Evolutionary conservation across 2,329 filamentous ascomycete species (phyloP), one percentile per base, ranked within the genome.

Genomic region (Lizonia empirigonia): DNA sequence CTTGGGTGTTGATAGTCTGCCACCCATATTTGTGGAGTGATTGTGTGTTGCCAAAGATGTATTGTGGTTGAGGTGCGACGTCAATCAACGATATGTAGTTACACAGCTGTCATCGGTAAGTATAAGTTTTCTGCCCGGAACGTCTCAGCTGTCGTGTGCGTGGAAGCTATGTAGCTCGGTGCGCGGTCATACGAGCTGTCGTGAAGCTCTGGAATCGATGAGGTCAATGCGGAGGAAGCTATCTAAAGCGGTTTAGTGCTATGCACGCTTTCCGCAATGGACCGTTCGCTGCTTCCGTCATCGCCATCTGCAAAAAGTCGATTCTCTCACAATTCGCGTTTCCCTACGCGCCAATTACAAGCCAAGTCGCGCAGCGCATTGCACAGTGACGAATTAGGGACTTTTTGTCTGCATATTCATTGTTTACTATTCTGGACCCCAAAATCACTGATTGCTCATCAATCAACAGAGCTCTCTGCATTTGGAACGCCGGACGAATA

Each of bases 1-100:
- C 20, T 71, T 70, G 24, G 77, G 77, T 56, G 74, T 72, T 12
- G 76, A 78, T 20, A 80, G 67, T 45, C 78, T 73, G 53, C 74
- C 75, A 33, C 78, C 78, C 78, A 80, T 80, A 41, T 29, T 56
- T 37, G 15, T 13, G 44, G 13, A 33, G 20, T 26, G 3, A 8
- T 29, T 10, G 9, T 22, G 22, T n/a, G 13, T 22, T 32, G 19
- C 10, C 24, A 8, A 2, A 19, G 5, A 10, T n/a, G 33, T 26
- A 12, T 12, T 20, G 15, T 7, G 12, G 26, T 41, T 13, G 27
- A 9, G 29, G 13, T 20, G 12, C 16, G 20, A n/a, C 5, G n/a
- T 37, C 32, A 41, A 37, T 26, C 16, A 7, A 36, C 33, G 5
- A 15, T 8, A 6, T 13, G 10, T 22, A 15, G 26, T 12, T 13